phyloP scores from a whole-genome alignment of 2,329 filamentous ascomycete species.

The Sclerotiophoma versabilis region DNA sequence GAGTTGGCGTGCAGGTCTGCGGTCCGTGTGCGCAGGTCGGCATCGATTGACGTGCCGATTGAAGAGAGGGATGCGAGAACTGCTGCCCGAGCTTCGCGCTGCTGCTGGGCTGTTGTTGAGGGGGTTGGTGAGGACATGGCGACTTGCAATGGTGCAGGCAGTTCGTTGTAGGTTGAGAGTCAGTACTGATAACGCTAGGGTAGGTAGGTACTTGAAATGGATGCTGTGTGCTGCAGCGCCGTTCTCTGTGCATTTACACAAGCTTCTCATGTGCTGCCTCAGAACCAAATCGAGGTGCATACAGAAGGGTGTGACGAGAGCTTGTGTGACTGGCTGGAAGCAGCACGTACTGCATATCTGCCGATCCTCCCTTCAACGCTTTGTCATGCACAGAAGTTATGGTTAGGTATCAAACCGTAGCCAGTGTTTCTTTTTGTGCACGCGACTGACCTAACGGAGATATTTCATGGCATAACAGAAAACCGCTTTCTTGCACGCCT shows the following conservation, averaged over 20 bases:
- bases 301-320: conserved; percentile 34
- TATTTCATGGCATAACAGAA: too few species aligned
- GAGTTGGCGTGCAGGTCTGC: conserved; percentile 73
- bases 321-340: conserved; percentile 32
- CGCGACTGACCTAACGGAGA: too few species aligned
- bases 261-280: conserved; percentile 17
- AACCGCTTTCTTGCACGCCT: too few species aligned
- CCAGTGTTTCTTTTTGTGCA: too few species aligned
- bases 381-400: too few species aligned
- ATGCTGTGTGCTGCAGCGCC: conserved; percentile 10
- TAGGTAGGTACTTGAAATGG: not conserved
- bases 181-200: not conserved
- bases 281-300: conserved; percentile 10
- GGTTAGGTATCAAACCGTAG: too few species aligned
- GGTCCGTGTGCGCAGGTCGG: conserved; percentile 72
- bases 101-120: conserved; percentile 43
- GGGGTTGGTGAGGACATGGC: conserved; percentile 38
- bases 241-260: conserved; percentile 8
- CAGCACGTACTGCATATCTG: not conserved
- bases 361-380: not conserved
- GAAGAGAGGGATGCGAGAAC: conserved; percentile 58
- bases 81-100: conserved; percentile 59
- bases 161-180: not conserved
- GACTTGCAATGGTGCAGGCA: not conserved
- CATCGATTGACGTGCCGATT: conserved; percentile 73